phyloP scores from a whole-genome alignment of 2,329 filamentous ascomycete species.

The Alternaria triticina region DNA sequence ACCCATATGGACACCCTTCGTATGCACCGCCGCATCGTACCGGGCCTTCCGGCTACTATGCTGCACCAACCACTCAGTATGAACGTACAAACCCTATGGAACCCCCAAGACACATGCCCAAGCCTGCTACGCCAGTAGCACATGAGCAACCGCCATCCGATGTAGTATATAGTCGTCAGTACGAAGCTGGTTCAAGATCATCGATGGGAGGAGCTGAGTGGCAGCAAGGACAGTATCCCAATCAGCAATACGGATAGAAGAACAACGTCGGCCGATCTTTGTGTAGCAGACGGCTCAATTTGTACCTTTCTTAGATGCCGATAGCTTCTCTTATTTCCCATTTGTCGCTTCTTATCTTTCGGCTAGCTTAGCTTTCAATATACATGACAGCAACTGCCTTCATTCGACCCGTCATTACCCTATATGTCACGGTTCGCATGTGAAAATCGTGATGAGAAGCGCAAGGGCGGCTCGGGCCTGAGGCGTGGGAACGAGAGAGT shows the following conservation, averaged over 20 bases:
- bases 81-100: not conserved
- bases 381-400: not conserved
- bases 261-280: not conserved
- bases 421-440: not conserved
- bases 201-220: not conserved
- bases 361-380: not conserved
- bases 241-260: not conserved
- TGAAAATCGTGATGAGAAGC: not conserved
- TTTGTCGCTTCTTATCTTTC: not conserved
- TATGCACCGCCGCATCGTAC: not conserved
- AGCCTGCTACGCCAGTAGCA: not conserved
- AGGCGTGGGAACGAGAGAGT: not conserved
- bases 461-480: not conserved
- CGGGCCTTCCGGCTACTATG: not conserved
- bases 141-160: not conserved
- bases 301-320: not conserved
- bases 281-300: not conserved
- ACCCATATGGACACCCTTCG: not conserved
- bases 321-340: accelerated
- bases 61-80: not conserved
- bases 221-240: not conserved
- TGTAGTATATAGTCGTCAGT: not conserved
- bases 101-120: not conserved
- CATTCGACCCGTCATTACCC: not conserved
- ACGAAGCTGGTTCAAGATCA: not conserved